Evolutionary conservation across 257 asterid species (phyloP).

Genomic region (Przewalskia tangutica): DNA sequence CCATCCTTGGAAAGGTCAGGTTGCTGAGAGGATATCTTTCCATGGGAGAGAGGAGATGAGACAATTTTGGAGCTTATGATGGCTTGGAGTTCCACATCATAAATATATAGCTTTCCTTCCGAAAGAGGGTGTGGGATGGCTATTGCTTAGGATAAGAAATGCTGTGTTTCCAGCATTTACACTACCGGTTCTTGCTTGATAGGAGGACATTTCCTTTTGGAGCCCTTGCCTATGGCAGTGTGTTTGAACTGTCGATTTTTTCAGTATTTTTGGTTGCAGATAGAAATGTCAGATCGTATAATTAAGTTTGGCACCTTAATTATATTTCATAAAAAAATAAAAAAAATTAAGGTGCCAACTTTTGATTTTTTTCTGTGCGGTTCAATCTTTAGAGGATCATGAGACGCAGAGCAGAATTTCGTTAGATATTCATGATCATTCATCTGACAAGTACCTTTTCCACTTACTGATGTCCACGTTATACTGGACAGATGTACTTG

Average conservation of each 20-base stretch:
- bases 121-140: not conserved
- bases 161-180: not conserved
- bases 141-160: not conserved
- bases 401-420: not conserved
- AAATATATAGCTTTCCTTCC: not conserved
- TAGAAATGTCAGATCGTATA: not conserved
- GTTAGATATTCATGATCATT: not conserved
- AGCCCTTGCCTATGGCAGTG: not conserved
- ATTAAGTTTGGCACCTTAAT: not conserved
- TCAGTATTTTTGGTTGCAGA: not conserved
- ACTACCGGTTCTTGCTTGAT: not conserved
- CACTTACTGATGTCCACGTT: not conserved
- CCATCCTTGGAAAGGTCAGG: not conserved
- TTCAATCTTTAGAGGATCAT: not conserved
- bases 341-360: not conserved
- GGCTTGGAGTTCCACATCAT: not conserved
- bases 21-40: not conserved
- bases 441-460: not conserved
- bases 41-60: not conserved
- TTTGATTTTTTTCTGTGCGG: not conserved
- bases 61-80: not conserved
- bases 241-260: not conserved
- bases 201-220: not conserved
- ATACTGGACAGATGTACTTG: not conserved
- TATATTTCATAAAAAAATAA: too few species aligned